Base-by-base conservation (phyloP, 2,329 filamentous ascomycete genomes). In the Mycosphaerella sp. region DNA sequence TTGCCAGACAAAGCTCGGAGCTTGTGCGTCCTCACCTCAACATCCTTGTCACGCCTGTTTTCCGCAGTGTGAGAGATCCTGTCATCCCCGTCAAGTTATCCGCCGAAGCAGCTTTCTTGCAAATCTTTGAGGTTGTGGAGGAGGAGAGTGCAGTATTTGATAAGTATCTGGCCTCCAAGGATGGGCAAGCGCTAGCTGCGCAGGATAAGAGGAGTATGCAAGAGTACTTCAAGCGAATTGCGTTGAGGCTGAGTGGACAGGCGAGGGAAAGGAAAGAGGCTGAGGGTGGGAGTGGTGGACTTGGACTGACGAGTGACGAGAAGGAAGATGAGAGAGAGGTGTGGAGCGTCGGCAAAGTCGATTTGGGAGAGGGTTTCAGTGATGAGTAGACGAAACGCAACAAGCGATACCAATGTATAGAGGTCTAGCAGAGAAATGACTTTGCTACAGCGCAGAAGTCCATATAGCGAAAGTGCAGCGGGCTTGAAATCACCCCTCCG, bases 141-240 rank as follows among this genome's bases (percentile, higher is more conserved):
- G 85, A 90, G 57, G 93, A 96, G 66, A 79, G 77, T 53, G 84
- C 81, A 56, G 82, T 96, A 16, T 97, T 96, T 68, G 90, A 96
- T 62, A 90, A 90, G 71, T 97, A 89, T 71, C 84, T 96, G 74
- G 76, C 80, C 8, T 47, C 42, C 13, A 82, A 83, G 0, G 76
- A 84, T 1, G 81, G 79, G 5, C 79, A 80, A 44, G 79, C 81
- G 2, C 70, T 96, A 53, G 77, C 83, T 7, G 71, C 87, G 0
- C 85, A 81, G 36, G 82, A 82, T 14, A 93, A 94, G 78, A 80
- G 91, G 61, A 89, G 85, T 68, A 96, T 98, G 86, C 80, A 84
- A 53, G 93, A 98, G 69, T 98, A 98, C 73, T 97, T 97, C 74
- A 95, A 95, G 77, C 79, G 93, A 37, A 87, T 98, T 58, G 89